Percentiles rank a stretch among this genome's conserved stretches.
Evolutionary conservation across 2,329 filamentous ascomycete genomes (phyloP).

Genomic region (Eutypella sp.): DNA sequence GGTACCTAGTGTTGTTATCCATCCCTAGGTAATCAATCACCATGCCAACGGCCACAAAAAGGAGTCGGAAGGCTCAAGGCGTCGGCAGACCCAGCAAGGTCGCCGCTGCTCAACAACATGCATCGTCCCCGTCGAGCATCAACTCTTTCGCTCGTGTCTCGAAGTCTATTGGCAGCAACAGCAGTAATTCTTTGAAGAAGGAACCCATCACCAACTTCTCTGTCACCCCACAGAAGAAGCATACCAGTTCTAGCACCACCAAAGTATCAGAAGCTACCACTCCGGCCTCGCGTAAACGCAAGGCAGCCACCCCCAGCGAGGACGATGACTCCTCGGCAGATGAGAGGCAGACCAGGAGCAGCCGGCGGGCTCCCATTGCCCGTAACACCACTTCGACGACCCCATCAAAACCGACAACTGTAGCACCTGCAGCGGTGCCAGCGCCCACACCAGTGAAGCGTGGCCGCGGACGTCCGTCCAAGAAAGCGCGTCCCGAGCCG

Average conservation of each 20-base stretch:
- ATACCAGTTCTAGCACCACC: too few relatives aligned
- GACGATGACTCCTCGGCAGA: constrained; percentile 25
- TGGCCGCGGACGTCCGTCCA: constrained; percentile 22
- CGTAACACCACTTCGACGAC: constrained; percentile 5
- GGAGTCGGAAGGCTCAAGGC: constrained; percentile 18
- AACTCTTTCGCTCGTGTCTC: constrained; percentile 43
- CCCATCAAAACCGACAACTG: constrained; percentile 3
- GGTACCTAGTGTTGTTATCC: neutral
- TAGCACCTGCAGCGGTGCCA: constrained; percentile 12
- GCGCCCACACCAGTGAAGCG: constrained; percentile 17
- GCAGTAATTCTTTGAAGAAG: constrained; percentile 36
- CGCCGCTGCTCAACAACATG: constrained; percentile 20
- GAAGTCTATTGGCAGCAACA: constrained; percentile 32
- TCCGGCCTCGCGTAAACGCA: constrained; percentile 31
- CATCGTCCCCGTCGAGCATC: constrained; percentile 30
- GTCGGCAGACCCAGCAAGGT: constrained; percentile 18
- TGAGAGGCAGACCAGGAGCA: constrained; percentile 20
- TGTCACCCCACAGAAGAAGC: constrained; percentile 35
- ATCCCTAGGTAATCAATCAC: constrained; percentile 10
- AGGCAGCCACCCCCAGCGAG: constrained; percentile 22
- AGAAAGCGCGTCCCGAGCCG: constrained; percentile 20
- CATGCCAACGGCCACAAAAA: constrained; percentile 24
- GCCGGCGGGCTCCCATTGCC: too few relatives aligned
- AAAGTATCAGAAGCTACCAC: constrained; percentile 32
- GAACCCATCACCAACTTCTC: constrained; percentile 18